Evolutionary conservation across 148 eudicot genomes (phyloP), one percentile per base, ranked within the genome.

Genomic region (Agrostemma githago): DNA sequence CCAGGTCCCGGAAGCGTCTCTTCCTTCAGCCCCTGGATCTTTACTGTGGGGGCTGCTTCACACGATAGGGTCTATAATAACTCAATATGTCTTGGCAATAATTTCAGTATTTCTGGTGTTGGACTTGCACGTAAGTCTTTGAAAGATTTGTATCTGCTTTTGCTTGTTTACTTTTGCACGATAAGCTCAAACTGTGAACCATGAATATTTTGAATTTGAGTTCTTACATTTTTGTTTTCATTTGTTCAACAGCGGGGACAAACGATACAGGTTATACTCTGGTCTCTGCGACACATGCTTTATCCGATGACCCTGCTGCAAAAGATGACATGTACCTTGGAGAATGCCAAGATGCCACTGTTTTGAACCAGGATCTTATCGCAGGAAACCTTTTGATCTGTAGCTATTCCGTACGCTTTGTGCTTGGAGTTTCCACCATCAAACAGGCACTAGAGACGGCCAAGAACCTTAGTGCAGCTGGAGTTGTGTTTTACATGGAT

Each of bases 11-110:
- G 84, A 76, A 96, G 99, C 81, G 75, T 92, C 37, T 89, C 92
- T 74, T 96, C 99, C 61, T 96, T 90, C 72, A 96, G 99, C 74
- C 99, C 99, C 20, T 96, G 99, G 99, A 96, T 96, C 79, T 96
- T 85, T 82, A 92, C 97, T 20, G 95, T 96, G 74, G 99, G 99
- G 66, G 97, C 99, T 81, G 92, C 95, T 71, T 80, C 97, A 76
- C 99, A 96, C 79, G 97, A 96, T 77, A 85, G 99, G 85, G 73
- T 82, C 21, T 96, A 96, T 75, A 82, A 83, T 75, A 96, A 96
- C 87, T 88, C 92, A 8, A 83, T 96, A 70, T 54, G 71, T 69
- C 92, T 96, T 58, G 99, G 99, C 79, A 92, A 90, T 83, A 86
- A 88, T 79, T 46, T 90, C 65, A 86, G 89, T 64, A 85, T 96